phyloP scores from a whole-genome alignment of 345 rosid species.

The Euclidium syriacum region DNA sequence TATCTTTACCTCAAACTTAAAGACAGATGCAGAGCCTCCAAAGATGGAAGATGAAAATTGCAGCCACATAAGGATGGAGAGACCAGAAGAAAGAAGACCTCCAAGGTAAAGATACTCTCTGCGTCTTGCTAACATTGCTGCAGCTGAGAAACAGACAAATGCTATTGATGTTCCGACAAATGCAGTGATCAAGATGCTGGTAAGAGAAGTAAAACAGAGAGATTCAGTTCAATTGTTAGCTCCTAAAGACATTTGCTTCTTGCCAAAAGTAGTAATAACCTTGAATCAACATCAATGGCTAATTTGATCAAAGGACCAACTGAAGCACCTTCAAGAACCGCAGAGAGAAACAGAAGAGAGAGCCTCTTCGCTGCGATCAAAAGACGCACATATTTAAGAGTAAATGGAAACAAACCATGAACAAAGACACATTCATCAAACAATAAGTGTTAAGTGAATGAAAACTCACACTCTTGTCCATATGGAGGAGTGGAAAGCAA shows the following conservation, averaged over 20 bases:
- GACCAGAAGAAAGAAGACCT: conserved; percentile 73
- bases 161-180: conserved; percentile 74
- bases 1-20: conserved; percentile 71
- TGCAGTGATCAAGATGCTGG: conserved; percentile 61
- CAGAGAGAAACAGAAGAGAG: conserved; percentile 51
- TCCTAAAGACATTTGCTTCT: too few species aligned
- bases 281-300: conserved; percentile 60
- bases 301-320: conserved; percentile 62
- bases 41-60: conserved; percentile 66
- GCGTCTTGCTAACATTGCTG: conserved; percentile 75
- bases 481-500: conserved; percentile 39
- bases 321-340: conserved; percentile 63
- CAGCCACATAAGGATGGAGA: conserved; percentile 65
- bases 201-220: too few species aligned
- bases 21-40: conserved; percentile 73
- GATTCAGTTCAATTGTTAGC: too few species aligned
- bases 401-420: too few species aligned
- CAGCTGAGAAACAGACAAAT: conserved; percentile 74
- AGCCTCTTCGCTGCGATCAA: conserved; percentile 60
- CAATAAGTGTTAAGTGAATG: too few species aligned
- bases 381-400: too few species aligned
- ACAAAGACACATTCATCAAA: too few species aligned
- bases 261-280: too few species aligned
- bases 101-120: conserved; percentile 84
- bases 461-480: conserved; percentile 39